phyloP scores from a whole-genome alignment of 2,329 filamentous ascomycete species.

The Aspergillus intermedius region DNA sequence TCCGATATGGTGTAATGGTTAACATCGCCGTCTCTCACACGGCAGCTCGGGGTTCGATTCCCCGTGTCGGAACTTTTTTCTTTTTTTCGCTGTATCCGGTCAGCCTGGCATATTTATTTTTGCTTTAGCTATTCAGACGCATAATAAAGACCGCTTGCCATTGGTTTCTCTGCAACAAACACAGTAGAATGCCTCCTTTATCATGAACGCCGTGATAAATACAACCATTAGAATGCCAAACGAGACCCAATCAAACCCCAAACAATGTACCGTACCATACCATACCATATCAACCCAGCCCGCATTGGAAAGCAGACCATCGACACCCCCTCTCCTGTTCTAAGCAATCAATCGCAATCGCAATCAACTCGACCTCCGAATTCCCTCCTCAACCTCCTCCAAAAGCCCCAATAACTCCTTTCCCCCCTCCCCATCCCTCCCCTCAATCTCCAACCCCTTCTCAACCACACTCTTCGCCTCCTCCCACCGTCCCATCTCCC shows the following conservation, averaged over 20 bases:
- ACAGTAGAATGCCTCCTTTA: not conserved
- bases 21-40: constrained; percentile 12
- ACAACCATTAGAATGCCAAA: too few relatives aligned
- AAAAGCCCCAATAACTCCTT: constrained; percentile 54
- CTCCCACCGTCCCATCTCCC: constrained; percentile 82
- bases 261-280: too few relatives aligned
- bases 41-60: constrained; percentile 13
- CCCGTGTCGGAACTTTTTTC: constrained; percentile 8
- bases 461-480: constrained; percentile 77
- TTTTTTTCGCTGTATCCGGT: not conserved
- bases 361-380: constrained; percentile 37
- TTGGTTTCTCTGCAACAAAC: not conserved
- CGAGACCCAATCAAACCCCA: too few relatives aligned
- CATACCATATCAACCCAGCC: not conserved
- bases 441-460: constrained; percentile 75
- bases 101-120: not conserved
- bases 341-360: not conserved
- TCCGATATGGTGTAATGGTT: constrained; percentile 12
- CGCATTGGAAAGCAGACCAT: not conserved
- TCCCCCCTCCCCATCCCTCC: constrained; percentile 46
- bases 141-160: not conserved
- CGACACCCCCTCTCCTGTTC: not conserved
- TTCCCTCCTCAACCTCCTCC: constrained; percentile 57
- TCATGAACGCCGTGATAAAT: too few relatives aligned
- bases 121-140: not conserved